Evolutionary conservation across 148 eudicot genomes (phyloP).

Genomic region (Rhododendron griersonianum): DNA sequence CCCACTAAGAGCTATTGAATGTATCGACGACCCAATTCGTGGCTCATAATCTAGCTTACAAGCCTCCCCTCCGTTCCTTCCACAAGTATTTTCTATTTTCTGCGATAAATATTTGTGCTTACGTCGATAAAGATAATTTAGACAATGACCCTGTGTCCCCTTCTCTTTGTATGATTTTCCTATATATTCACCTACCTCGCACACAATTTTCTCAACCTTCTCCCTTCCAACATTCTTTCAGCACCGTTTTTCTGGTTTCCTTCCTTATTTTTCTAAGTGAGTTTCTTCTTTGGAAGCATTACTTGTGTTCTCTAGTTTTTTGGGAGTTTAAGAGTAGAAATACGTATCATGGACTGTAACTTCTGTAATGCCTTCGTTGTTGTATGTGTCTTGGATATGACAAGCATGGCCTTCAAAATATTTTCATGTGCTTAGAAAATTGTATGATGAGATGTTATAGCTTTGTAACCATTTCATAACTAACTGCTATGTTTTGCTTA

Average conservation of each 20-base stretch:
- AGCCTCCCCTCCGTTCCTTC: slow-evolving; percentile 7
- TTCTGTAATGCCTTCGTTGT: not conserved
- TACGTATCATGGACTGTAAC: not conserved
- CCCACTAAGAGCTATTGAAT: slow-evolving; percentile 8
- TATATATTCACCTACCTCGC: slow-evolving; percentile 5
- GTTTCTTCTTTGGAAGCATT: not conserved
- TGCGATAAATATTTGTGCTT: not conserved
- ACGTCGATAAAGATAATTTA: not conserved
- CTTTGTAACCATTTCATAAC: not conserved
- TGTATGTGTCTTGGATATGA: not conserved
- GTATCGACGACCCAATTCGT: not conserved
- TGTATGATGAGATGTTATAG: not conserved
- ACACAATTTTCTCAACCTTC: not conserved
- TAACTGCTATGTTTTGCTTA: not conserved
- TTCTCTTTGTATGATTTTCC: not conserved
- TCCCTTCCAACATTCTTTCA: slow-evolving; percentile 4
- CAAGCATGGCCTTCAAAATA: not conserved
- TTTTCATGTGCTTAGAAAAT: not conserved
- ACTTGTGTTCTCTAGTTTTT: not conserved
- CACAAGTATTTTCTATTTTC: slow-evolving; percentile 5
- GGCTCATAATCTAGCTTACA: not conserved
- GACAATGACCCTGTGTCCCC: not conserved
- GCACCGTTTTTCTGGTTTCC: not conserved
- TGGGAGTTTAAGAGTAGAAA: not conserved
- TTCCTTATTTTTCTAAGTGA: not conserved